Conservation (phyloP, 768 basidiomycete genomes). For the Lactarius tabidus region DNA sequence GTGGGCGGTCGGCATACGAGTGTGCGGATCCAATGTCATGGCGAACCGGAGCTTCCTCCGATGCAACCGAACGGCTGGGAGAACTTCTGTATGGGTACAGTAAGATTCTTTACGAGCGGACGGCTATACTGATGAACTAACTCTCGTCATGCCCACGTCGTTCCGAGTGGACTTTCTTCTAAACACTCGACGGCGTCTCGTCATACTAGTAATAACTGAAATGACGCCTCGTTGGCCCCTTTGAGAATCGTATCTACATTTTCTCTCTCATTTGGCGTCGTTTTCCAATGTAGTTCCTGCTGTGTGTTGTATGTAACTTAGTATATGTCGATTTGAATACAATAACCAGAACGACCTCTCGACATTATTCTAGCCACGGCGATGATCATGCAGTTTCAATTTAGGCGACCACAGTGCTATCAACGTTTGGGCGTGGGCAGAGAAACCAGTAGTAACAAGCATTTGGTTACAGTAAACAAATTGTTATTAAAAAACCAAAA, state of each 20-base stretch:
- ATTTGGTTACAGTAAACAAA: no score
- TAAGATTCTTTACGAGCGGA: conserved; percentile 3
- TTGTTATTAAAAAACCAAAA: no score
- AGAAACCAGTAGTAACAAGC: no score
- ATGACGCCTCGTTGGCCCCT: neutral
- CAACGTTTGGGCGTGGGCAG: no score
- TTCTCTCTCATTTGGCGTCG: neutral
- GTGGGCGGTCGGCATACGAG: neutral
- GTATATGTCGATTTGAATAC: neutral
- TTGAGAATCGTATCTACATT: neutral
- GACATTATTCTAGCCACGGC: neutral
- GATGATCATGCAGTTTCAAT: no score
- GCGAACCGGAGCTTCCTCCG: conserved; percentile 8
- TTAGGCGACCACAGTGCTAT: no score
- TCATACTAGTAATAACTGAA: neutral
- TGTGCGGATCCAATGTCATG: conserved; percentile 2
- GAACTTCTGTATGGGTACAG: neutral
- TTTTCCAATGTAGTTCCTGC: neutral
- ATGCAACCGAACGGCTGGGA: neutral
- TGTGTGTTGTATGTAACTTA: neutral
- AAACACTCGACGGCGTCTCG: neutral
- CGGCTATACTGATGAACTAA: neutral
- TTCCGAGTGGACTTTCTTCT: neutral
- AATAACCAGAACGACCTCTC: neutral
- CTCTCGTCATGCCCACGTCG: neutral